These are phyloP conservation scores for Mucor velutinosus DNA, from an alignment of 371 early-diverging fungal species.

Conservation along the genomic window DNA sequence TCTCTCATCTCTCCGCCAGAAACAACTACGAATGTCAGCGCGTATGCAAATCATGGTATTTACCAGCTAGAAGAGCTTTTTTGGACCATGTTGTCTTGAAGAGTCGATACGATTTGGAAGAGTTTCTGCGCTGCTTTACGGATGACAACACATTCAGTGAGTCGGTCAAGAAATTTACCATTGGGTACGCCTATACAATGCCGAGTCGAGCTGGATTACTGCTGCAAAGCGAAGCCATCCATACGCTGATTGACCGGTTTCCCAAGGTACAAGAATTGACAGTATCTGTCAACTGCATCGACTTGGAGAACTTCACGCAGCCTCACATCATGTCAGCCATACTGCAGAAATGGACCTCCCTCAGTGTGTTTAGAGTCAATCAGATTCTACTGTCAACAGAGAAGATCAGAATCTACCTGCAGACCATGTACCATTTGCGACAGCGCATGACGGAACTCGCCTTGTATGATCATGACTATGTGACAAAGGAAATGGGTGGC, in stretches of 20 bases:
- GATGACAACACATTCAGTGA: background rate
- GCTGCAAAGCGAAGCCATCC: background rate
- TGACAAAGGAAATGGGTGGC: slow-evolving; percentile 3
- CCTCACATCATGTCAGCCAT: background rate
- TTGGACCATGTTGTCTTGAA: slow-evolving; percentile 8
- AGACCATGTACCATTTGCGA: slow-evolving; percentile 5
- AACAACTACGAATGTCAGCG: slow-evolving; percentile 9
- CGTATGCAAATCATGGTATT: slow-evolving; percentile 11
- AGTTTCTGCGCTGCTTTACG: slow-evolving; percentile 6
- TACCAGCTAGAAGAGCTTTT: background rate
- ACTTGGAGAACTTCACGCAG: slow-evolving; percentile 3
- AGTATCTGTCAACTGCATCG: slow-evolving; percentile 14
- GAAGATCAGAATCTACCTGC: slow-evolving; percentile 5
- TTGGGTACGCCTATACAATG: slow-evolving; percentile 9
- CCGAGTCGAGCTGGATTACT: slow-evolving; percentile 3
- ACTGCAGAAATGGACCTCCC: background rate
- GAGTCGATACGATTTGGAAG: background rate
- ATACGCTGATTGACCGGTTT: background rate
- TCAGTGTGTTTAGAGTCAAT: slow-evolving; percentile 7
- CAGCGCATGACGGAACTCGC: background rate
- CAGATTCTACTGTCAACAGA: background rate
- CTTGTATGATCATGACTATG: slow-evolving; percentile 7
- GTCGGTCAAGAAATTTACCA: background rate
- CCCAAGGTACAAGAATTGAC: background rate
- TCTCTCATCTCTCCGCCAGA: background rate